phyloP scores from a whole-genome alignment of 371 early-diverging fungal species.

The Mortierella sp. region DNA sequence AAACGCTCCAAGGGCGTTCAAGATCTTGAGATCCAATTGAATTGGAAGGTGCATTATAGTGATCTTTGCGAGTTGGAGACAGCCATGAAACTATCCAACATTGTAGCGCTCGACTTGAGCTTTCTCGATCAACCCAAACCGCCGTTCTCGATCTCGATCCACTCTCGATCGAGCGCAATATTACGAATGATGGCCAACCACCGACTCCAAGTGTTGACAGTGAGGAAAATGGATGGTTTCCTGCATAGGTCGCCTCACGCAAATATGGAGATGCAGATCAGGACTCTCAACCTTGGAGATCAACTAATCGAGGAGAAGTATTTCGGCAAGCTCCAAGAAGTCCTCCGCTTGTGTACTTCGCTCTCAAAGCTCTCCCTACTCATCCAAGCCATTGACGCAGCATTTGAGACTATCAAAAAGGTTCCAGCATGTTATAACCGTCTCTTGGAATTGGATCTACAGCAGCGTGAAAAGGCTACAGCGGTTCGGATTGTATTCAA shows the following conservation, averaged over 20 bases:
- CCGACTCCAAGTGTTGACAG: background rate
- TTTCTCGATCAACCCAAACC: background rate
- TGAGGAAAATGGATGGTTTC: background rate
- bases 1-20: background rate
- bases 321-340: background rate
- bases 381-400: background rate
- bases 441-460: constrained; percentile 4
- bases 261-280: background rate
- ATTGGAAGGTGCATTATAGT: background rate
- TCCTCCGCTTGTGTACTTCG: background rate
- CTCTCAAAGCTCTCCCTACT: background rate
- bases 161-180: background rate
- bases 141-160: background rate
- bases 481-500: background rate
- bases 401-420: background rate
- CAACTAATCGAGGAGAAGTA: background rate
- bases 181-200: constrained; percentile 4
- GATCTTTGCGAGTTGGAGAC: background rate
- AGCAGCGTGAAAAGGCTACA: background rate
- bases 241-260: background rate
- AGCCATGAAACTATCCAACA: background rate
- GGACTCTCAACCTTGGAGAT: background rate
- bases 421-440: background rate
- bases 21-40: background rate
- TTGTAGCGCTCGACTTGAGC: background rate